A percentile compares a stretch with the other conserved stretches of the same genome.
Evolutionary conservation across 345 rosid species (phyloP).

Genomic region (Conringia planisiliqua): DNA sequence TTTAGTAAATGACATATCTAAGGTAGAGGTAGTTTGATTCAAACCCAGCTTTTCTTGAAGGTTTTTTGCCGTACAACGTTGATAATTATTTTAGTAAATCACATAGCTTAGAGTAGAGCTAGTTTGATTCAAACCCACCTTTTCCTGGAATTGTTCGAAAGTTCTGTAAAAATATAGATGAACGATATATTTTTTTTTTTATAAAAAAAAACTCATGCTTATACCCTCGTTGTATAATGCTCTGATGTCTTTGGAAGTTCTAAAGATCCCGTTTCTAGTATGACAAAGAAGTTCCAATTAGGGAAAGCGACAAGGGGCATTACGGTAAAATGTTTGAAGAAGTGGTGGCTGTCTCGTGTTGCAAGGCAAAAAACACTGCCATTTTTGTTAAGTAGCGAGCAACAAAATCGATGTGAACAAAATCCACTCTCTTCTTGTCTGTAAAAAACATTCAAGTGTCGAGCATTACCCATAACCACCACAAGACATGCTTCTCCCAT

Average conservation of each 20-base stretch:
- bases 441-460: constrained; percentile 12
- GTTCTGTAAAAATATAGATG: background rate
- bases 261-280: background rate
- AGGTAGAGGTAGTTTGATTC: too few relatives aligned
- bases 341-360: constrained; percentile 19
- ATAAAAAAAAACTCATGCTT: background rate
- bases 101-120: background rate
- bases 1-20: too few relatives aligned
- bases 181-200: background rate
- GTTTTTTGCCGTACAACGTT: too few relatives aligned
- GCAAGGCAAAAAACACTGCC: constrained; percentile 21
- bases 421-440: constrained; percentile 25
- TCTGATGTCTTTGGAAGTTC: background rate
- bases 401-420: constrained; percentile 27
- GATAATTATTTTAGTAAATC: too few relatives aligned
- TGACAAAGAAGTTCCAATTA: background rate
- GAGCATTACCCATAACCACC: background rate
- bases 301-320: constrained; percentile 19
- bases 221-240: background rate
- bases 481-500: constrained; percentile 16
- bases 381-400: constrained; percentile 12
- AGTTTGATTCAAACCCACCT: background rate
- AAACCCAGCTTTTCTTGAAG: too few relatives aligned
- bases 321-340: background rate
- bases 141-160: background rate